These are phyloP conservation scores for Bothia castanella DNA, from an alignment of 1,284 basidiomycete genomes.

Conservation along the genomic window DNA sequence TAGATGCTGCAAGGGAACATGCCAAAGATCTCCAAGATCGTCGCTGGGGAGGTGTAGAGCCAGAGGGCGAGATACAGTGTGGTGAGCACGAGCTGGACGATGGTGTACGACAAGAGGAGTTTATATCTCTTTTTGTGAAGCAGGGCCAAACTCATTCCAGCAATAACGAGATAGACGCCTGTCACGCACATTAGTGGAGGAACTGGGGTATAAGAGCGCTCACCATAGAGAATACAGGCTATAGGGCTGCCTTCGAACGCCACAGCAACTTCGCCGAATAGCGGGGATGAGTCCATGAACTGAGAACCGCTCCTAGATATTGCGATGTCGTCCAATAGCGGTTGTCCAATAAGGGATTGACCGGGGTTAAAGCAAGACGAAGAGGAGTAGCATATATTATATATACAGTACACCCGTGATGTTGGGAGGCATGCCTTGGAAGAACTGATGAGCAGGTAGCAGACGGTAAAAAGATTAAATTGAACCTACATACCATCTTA, in stretches of 20 bases:
- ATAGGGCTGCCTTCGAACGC: slow-evolving; percentile 21
- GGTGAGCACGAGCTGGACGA: slow-evolving; percentile 21
- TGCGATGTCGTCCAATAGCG: neutral
- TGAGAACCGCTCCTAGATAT: slow-evolving; percentile 17
- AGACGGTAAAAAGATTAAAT: too few species aligned
- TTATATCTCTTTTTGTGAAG: slow-evolving; percentile 16
- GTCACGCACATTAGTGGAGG: neutral
- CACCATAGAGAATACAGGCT: slow-evolving; percentile 20
- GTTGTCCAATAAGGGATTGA: too few species aligned
- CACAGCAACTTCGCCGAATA: slow-evolving; percentile 17
- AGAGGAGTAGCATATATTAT: too few species aligned
- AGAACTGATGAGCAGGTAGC: too few species aligned
- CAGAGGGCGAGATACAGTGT: slow-evolving; percentile 21
- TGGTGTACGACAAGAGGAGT: slow-evolving; percentile 14
- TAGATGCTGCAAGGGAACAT: slow-evolving; percentile 7
- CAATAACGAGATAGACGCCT: slow-evolving; percentile 22
- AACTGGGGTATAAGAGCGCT: neutral
- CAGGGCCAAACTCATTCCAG: slow-evolving; percentile 14
- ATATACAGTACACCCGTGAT: too few species aligned
- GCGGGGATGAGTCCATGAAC: slow-evolving; percentile 4
- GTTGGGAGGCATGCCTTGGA: too few species aligned
- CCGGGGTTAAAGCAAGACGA: too few species aligned
- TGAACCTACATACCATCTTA: too few species aligned
- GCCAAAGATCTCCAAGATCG: slow-evolving; percentile 16
- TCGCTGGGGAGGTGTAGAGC: slow-evolving; percentile 15